These are phyloP conservation scores for Pseudopithomyces maydicus DNA, from an alignment of 2,329 filamentous ascomycete genomes.

Conservation along the genomic window DNA sequence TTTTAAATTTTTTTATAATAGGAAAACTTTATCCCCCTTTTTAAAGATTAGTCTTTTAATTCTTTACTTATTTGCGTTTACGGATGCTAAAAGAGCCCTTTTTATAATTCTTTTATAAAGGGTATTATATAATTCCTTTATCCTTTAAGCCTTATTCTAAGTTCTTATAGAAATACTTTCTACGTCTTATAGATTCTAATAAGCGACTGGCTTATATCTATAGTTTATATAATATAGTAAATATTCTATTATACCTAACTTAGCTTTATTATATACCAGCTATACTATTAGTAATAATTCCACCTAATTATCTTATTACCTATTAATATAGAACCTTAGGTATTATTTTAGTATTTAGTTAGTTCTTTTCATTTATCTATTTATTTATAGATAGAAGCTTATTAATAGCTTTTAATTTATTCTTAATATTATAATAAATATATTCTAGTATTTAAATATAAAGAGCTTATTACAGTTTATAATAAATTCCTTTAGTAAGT, in stretches of 20 bases:
- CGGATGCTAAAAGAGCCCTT: not conserved
- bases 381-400: not conserved
- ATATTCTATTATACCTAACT: not conserved
- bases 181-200: not conserved
- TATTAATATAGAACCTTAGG: not conserved
- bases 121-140: conserved; percentile 2
- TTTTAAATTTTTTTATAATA: conserved; percentile 5
- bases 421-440: not conserved
- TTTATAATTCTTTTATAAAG: not conserved
- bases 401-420: conserved; percentile 1
- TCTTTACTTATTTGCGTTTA: not conserved
- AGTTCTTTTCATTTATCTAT: not conserved
- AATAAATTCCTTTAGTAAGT: not conserved
- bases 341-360: conserved; percentile 2
- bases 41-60: conserved; percentile 11
- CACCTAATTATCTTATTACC: conserved; percentile 5
- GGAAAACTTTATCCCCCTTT: conserved; percentile 2
- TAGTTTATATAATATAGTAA: conserved; percentile 8
- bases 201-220: conserved; percentile 3
- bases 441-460: conserved; percentile 2
- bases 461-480: conserved; percentile 1
- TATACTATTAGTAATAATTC: not conserved
- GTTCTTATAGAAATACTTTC: not conserved
- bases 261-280: conserved; percentile 1
- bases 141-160: not conserved